Evolutionary conservation across 352 stramenopile species (phyloP).

Genomic region (Ophiocytium majus): DNA sequence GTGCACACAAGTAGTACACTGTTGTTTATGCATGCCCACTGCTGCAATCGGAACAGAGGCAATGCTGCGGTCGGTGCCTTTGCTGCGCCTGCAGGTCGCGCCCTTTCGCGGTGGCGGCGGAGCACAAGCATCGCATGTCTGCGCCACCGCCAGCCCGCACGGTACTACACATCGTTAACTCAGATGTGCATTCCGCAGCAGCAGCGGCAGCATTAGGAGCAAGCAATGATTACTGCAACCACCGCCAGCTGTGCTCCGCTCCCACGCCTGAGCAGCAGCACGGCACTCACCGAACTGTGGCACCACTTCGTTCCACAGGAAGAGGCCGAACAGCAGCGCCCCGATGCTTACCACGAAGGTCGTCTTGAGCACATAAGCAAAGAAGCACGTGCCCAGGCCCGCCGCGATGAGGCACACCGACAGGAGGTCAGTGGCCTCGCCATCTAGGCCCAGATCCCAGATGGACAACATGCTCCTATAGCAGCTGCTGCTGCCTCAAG

Average conservation of each 20-base stretch:
- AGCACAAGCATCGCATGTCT: not conserved
- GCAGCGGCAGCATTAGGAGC: not conserved
- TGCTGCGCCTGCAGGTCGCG: too few relatives aligned
- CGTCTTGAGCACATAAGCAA: not conserved
- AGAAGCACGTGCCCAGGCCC: not conserved
- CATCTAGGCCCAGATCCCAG: not conserved
- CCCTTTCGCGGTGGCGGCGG: not conserved
- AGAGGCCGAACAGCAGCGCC: not conserved
- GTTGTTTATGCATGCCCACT: too few relatives aligned
- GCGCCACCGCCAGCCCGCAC: too few relatives aligned
- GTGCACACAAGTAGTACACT: too few relatives aligned
- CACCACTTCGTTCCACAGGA: not conserved
- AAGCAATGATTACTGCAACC: not conserved
- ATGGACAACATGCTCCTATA: too few relatives aligned
- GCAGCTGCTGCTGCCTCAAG: too few relatives aligned
- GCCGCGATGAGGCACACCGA: not conserved
- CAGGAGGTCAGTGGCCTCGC: not conserved
- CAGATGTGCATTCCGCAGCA: not conserved
- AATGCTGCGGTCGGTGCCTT: too few relatives aligned
- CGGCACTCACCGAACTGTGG: not conserved
- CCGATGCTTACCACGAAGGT: not conserved
- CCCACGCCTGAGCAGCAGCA: not conserved
- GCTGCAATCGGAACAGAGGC: not conserved
- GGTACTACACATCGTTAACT: too few relatives aligned
- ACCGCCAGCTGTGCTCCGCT: too few relatives aligned